Base-by-base conservation (phyloP, 2,329 filamentous ascomycete genomes). In the Leptographium procerum region DNA sequence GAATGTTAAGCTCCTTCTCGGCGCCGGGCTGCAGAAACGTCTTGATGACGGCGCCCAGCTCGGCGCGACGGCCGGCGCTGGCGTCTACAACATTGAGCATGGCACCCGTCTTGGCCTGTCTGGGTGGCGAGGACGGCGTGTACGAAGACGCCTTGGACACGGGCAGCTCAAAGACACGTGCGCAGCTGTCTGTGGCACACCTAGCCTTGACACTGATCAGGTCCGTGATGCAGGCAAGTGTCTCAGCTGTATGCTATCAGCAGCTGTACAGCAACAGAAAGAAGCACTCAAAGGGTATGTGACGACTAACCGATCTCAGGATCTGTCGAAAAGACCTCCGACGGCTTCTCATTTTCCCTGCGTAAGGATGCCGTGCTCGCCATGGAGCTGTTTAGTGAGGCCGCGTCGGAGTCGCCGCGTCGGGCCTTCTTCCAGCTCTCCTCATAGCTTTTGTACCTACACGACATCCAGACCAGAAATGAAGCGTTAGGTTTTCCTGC, bases 1-100 rank as follows among this genome's bases (percentile, higher is more conserved):
- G 74, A 59, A 78, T 73, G 65, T 78, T 78, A 59, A 78, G 71
- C 61, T 78, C 75, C 64, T 76, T 77, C 50, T 72, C 69, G 1
- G 73, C 66, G 8, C 69, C 69, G 1, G 74, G 72, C 16, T 69
- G 53, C 13, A 78, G 69, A 60, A 74, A 78, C 1, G 71, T 69
- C 33, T 68, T 64, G 63, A 72, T 68, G 54, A 77, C 68, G 55
- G 72, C 71, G 53, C 71, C 66, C 55, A 77, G 69, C 59, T 67
- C 66, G 26, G 65, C 65, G 29, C 66, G 65, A 47, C 62, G 64
- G 10, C 62, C 65, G 1, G 60, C 53, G 26, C 58, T 61, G 51
- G 61, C 50, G 5, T 65, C 62, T 24, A 61, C 62, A 1, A 64
- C 56, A 47, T 61, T 61, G 31, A 64, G 56, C 9, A 33, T 48